Percentiles rank a stretch among this genome's conserved stretches.
Conservation (phyloP, 1,284 basidiomycete genomes). For the Cutaneotrichosporon daszewskae region DNA sequence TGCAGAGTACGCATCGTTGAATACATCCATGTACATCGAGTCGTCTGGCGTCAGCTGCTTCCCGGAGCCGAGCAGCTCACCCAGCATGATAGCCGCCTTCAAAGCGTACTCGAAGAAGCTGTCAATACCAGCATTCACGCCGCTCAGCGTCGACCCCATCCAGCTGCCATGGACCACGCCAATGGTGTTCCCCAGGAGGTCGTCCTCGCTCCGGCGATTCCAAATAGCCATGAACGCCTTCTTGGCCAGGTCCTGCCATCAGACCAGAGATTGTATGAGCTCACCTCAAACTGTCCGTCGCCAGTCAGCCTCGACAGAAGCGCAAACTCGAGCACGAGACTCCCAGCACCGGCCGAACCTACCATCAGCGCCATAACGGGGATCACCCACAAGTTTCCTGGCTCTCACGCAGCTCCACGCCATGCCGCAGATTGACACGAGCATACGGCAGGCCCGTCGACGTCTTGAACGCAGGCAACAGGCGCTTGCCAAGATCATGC, state of each 20-base stretch:
- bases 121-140: conserved; percentile 86
- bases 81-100: conserved; percentile 69
- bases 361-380: no score
- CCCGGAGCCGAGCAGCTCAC: conserved; percentile 53
- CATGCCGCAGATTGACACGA: conserved; percentile 54
- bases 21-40: conserved; percentile 81
- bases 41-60: conserved; percentile 61
- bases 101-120: conserved; percentile 83
- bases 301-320: conserved; percentile 80
- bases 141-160: conserved; percentile 62
- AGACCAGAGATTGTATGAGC: conserved; percentile 18
- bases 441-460: conserved; percentile 85
- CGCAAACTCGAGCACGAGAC: conserved; percentile 86
- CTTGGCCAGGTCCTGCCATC: conserved; percentile 38
- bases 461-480: conserved; percentile 82
- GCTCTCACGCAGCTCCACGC: conserved; percentile 36
- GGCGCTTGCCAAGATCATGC: conserved; percentile 70
- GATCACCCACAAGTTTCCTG: conserved; percentile 45
- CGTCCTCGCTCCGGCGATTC: conserved; percentile 76
- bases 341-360: conserved; percentile 88
- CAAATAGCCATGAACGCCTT: conserved; percentile 84
- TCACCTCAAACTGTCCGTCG: conserved; percentile 78
- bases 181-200: conserved; percentile 81
- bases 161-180: conserved; percentile 56
- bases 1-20: conserved; percentile 75